These are phyloP conservation scores for Colletotrichum gloeosporioides DNA, from an alignment of 2,329 filamentous ascomycete species.

Conservation along the genomic window DNA sequence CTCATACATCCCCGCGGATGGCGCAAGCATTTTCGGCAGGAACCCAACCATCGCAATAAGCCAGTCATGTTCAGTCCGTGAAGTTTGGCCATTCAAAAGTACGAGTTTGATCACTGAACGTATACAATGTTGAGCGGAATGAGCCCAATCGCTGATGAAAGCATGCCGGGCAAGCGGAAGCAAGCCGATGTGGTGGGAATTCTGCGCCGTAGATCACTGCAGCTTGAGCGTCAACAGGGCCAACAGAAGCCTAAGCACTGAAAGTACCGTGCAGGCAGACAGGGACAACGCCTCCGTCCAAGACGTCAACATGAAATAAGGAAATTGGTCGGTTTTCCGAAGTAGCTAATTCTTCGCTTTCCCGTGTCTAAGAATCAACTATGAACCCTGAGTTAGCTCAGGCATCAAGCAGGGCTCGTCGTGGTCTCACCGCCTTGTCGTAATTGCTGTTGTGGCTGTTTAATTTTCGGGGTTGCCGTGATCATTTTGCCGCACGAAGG, in stretches of 20 bases:
- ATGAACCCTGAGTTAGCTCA: neutral
- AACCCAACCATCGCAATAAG: neutral
- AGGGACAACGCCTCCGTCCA: neutral
- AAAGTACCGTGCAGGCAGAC: neutral
- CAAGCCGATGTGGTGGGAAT: neutral
- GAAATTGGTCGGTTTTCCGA: neutral
- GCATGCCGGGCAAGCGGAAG: neutral
- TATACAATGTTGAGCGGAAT: neutral
- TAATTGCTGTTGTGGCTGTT: neutral
- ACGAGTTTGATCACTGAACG: neutral
- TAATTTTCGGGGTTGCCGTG: neutral
- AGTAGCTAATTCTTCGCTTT: neutral
- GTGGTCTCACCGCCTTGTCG: neutral
- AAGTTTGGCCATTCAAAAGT: neutral
- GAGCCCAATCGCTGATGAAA: neutral
- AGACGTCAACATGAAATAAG: neutral
- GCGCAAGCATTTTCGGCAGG: neutral
- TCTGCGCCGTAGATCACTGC: neutral
- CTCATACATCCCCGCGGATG: neutral
- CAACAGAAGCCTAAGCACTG: neutral
- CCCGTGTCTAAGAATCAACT: neutral
- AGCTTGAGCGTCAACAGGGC: neutral
- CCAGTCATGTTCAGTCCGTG: neutral
- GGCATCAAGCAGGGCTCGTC: neutral
- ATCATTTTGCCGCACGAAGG: neutral